Conservation (phyloP, 2,329 filamentous ascomycete genomes). For the Chaetothyriales sp. region DNA sequence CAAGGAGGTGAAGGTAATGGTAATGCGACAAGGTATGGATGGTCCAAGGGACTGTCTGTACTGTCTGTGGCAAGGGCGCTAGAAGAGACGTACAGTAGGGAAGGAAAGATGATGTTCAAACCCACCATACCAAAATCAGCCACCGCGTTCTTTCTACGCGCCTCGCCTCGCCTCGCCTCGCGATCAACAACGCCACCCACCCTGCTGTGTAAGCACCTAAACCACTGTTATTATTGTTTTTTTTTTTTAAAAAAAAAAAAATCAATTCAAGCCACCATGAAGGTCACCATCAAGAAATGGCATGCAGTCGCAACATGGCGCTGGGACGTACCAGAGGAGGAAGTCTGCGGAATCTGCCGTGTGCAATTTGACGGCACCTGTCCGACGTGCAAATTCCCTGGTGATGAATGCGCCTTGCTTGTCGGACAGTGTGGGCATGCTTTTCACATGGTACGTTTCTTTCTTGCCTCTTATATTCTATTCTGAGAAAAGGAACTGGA, state of each 20-base stretch:
- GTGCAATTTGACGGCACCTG: slow-evolving; percentile 96
- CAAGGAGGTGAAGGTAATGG: too few relatives aligned
- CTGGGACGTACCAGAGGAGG: slow-evolving; percentile 94
- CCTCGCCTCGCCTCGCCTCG: too few relatives aligned
- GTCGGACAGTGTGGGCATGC: slow-evolving; percentile 95
- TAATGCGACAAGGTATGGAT: too few relatives aligned
- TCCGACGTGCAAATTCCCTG: slow-evolving; percentile 93
- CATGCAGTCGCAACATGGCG: slow-evolving; percentile 91
- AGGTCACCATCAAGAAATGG: slow-evolving; percentile 88
- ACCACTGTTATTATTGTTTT: too few relatives aligned
- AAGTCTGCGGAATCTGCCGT: slow-evolving; percentile 96
- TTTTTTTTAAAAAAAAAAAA: too few relatives aligned
- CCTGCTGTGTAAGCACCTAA: background rate
- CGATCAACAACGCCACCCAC: too few relatives aligned
- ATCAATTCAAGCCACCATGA: slow-evolving; percentile 55
- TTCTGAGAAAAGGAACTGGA: background rate
- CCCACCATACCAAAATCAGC: too few relatives aligned
- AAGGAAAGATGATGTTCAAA: too few relatives aligned
- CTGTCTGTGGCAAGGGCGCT: too few relatives aligned
- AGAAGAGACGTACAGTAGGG: too few relatives aligned
- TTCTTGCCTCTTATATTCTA: background rate
- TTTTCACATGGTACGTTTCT: slow-evolving; percentile 70
- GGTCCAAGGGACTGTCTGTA: too few relatives aligned
- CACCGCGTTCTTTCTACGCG: too few relatives aligned
- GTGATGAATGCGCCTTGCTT: slow-evolving; percentile 84